Percentiles rank a stretch among this genome's conserved stretches.
These are phyloP conservation scores for Emmonsiellopsis sp. DNA, from an alignment of 2,329 filamentous ascomycete species.

Conservation along the genomic window DNA sequence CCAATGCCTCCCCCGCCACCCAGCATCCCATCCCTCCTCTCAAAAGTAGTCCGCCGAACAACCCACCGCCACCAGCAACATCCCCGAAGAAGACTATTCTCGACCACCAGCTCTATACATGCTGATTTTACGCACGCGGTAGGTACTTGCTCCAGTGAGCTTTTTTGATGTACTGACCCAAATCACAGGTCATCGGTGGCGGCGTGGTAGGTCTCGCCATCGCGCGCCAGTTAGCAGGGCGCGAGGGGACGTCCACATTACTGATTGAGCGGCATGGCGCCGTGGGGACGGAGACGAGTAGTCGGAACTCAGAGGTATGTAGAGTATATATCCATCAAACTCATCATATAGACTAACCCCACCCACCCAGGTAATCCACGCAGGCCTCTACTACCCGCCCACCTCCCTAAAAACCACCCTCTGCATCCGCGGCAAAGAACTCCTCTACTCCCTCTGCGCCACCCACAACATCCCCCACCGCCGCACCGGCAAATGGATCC, in stretches of 20 bases:
- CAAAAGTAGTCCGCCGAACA: too few species aligned
- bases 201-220: constrained; percentile 73
- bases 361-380: constrained; percentile 67
- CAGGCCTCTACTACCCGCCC: constrained; percentile 79
- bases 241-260: constrained; percentile 55
- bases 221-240: constrained; percentile 59
- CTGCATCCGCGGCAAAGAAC: constrained; percentile 65
- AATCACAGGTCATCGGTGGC: constrained; percentile 51
- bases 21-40: too few species aligned
- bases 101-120: constrained; percentile 27
- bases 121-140: constrained; percentile 57
- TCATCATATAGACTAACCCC: background rate
- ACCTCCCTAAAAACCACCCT: constrained; percentile 70
- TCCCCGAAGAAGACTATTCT: constrained; percentile 27
- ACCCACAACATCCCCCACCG: constrained; percentile 58
- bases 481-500: constrained; percentile 86
- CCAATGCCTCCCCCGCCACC: too few species aligned
- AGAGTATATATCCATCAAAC: background rate
- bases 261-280: constrained; percentile 69
- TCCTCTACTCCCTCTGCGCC: constrained; percentile 71
- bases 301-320: constrained; percentile 71
- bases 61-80: too few species aligned
- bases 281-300: constrained; percentile 77
- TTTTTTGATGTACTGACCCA: background rate
- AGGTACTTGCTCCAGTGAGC: constrained; percentile 5